Evolutionary conservation across 805 yeast genomes (phyloP).

Genomic region (Candida ulmi): DNA sequence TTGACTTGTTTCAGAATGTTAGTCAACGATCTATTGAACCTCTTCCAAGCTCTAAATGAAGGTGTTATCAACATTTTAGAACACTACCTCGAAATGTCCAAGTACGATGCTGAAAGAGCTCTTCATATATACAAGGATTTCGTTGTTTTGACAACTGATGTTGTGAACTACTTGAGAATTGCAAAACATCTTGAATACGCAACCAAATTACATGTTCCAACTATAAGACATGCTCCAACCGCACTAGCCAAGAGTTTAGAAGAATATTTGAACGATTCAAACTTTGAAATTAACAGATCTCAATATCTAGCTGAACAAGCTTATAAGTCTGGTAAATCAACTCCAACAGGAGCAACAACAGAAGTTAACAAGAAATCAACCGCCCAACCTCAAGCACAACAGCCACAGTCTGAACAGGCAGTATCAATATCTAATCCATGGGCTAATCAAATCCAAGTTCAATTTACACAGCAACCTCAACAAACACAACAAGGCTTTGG

Average conservation of each 20-base stretch:
- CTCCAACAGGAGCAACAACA: too few relatives aligned
- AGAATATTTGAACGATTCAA: constrained; percentile 83
- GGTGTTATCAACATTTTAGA: constrained; percentile 93
- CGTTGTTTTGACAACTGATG: constrained; percentile 80
- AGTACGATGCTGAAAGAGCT: constrained; percentile 80
- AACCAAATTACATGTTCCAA: constrained; percentile 89
- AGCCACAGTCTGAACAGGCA: constrained; percentile 6
- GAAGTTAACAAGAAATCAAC: neutral
- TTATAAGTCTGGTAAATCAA: too few relatives aligned
- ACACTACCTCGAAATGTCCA: constrained; percentile 91
- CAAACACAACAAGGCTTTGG: constrained; percentile 7
- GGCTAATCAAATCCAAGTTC: constrained; percentile 28
- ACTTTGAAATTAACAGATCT: constrained; percentile 71
- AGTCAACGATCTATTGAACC: constrained; percentile 81
- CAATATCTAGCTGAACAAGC: constrained; percentile 71
- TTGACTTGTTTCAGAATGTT: constrained; percentile 81
- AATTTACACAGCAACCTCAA: constrained; percentile 22
- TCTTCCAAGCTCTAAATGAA: constrained; percentile 89
- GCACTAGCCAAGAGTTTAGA: constrained; percentile 82
- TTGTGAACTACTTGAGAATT: constrained; percentile 78
- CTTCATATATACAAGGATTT: constrained; percentile 78
- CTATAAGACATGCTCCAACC: constrained; percentile 95
- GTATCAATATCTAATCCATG: constrained; percentile 7
- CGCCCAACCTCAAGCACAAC: constrained; percentile 4
- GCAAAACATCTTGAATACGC: constrained; percentile 86